phyloP scores from a whole-genome alignment of 2,329 filamentous ascomycete genomes.

The Zelopaecilomyces penicillatus region DNA sequence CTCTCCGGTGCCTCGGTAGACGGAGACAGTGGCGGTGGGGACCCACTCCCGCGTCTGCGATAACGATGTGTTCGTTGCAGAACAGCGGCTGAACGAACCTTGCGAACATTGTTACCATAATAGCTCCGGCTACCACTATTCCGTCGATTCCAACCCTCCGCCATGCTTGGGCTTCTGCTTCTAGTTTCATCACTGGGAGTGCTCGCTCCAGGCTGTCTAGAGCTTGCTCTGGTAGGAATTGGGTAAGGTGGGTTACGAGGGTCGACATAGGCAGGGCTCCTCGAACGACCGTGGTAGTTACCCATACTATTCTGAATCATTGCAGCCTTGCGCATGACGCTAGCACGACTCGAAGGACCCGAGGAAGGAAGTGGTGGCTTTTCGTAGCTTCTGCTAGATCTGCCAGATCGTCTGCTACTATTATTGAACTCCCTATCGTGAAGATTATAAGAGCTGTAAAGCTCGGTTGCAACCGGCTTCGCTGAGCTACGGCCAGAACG shows the following conservation, averaged over 20 bases:
- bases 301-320: conserved; percentile 73
- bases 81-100: conserved; percentile 74
- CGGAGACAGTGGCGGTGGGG: conserved; percentile 57
- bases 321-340: conserved; percentile 66
- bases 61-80: conserved; percentile 49
- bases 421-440: conserved; percentile 20
- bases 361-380: conserved; percentile 25
- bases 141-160: conserved; percentile 47
- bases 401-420: conserved; percentile 13
- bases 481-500: conserved; percentile 18
- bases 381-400: conserved; percentile 28
- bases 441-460: conserved; percentile 36
- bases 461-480: conserved; percentile 32
- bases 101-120: conserved; percentile 60
- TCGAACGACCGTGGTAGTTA: conserved; percentile 54
- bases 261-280: conserved; percentile 58
- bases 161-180: conserved; percentile 60
- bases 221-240: conserved; percentile 83
- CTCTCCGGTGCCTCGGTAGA: conserved; percentile 62
- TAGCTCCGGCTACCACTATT: conserved; percentile 39
- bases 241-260: conserved; percentile 71
- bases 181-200: conserved; percentile 58
- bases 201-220: conserved; percentile 62
- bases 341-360: conserved; percentile 37
- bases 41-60: conserved; percentile 47